Evolutionary conservation across 148 eudicot genomes (phyloP).

Genomic region (Cornus controversa): DNA sequence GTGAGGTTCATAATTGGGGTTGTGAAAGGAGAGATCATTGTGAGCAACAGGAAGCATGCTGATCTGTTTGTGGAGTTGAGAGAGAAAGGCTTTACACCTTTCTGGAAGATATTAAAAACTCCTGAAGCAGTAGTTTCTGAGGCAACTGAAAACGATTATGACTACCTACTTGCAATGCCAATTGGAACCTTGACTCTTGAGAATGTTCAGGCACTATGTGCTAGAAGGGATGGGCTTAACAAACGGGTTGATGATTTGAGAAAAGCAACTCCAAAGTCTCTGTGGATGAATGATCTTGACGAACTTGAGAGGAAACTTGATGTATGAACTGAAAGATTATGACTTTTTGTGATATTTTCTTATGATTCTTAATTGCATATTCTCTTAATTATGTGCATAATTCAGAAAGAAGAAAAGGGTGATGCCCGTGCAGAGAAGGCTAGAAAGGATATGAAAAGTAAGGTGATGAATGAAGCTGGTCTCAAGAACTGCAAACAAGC

Average conservation of each 20-base stretch:
- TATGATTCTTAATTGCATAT: neutral
- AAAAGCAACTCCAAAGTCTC: constrained; percentile 44
- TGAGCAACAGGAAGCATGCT: constrained; percentile 80
- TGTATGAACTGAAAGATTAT: constrained; percentile 29
- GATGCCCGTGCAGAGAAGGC: constrained; percentile 43
- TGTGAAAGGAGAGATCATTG: constrained; percentile 75
- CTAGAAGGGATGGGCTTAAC: constrained; percentile 52
- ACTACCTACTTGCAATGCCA: constrained; percentile 75
- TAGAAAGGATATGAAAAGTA: constrained; percentile 10
- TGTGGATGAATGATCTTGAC: constrained; percentile 84
- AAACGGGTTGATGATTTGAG: constrained; percentile 57
- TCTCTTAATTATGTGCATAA: constrained; percentile 1
- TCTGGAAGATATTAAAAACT: constrained; percentile 52
- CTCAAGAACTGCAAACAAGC: constrained; percentile 27
- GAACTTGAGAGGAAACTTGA: constrained; percentile 62
- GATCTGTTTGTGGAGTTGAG: constrained; percentile 71
- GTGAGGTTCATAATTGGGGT: constrained; percentile 81
- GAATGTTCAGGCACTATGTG: constrained; percentile 63
- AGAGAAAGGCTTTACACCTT: constrained; percentile 75
- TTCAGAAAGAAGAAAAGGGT: constrained; percentile 58
- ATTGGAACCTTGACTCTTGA: constrained; percentile 76
- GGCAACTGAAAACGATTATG: constrained; percentile 64
- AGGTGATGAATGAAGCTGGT: constrained; percentile 26
- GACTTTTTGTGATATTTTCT: neutral
- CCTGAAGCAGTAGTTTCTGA: constrained; percentile 56